Base-by-base conservation (phyloP, 768 basidiomycete genomes). In the Gymnopilus dilepis region DNA sequence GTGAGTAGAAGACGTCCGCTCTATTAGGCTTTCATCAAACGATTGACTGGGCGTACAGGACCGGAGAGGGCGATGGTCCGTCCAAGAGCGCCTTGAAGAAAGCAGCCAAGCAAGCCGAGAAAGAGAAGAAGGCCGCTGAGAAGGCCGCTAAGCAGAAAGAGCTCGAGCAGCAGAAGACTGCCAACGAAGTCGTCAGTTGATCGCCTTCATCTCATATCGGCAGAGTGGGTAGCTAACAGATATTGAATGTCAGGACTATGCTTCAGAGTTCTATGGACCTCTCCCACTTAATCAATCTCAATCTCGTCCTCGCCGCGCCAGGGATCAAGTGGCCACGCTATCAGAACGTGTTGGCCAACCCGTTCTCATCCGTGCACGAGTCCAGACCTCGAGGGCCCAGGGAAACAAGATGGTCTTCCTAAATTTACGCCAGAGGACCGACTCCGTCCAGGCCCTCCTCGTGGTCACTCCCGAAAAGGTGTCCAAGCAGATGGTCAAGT, bases 401-500 rank as follows among this genome's bases (percentile, higher is more conserved):
- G 95, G 93, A 67, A 92, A 86, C 78, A 99, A 95, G 80, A 95
- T 98, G 87, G 92, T 92, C 54, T 99, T 99, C 78, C 77, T 99
- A 55, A 89, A 89, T 71, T 83, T 99, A 58, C 91, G 97, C 61
- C 97, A 99, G 74, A 86, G 92, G 67, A 89, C 84, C 13, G 83
- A 90, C 70, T 83, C 96, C 58, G 88, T 99, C 8, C 97, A 99
- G 73, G 95, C 91, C 34, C 78, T 99, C 40, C 79, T 97, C 62
- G 76, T 80, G 50, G 86, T 91, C 22, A 78, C 89, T 9, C 84
- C 87, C 11, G 90, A 86, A 47, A 88, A 85, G 69, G 83, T 99
- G 26, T 96, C 94, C 63, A 98, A 96, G 77, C 95, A 97, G 73
- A 99, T 99, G 97, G 86, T 95, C 38, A 97, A 95, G 76, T 99